These are phyloP conservation scores for Chenopodium album DNA, from an alignment of 148 eudicot genomes.

Conservation along the genomic window DNA sequence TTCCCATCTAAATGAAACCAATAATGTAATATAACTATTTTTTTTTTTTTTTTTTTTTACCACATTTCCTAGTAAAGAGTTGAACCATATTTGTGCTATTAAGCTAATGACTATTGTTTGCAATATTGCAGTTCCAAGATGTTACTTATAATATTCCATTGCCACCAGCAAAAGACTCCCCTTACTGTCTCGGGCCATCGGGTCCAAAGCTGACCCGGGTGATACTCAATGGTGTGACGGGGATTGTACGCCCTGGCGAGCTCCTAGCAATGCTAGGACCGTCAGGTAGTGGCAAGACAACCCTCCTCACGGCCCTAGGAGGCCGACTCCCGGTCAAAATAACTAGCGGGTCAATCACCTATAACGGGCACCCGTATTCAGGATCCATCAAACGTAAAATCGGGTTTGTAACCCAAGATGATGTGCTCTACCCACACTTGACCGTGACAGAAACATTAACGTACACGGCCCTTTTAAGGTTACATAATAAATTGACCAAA, in stretches of 20 bases:
- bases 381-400: slow-evolving; percentile 55
- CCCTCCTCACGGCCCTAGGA: slow-evolving; percentile 63
- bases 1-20: no score
- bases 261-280: slow-evolving; percentile 87
- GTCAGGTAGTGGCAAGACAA: slow-evolving; percentile 89
- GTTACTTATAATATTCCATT: slow-evolving; percentile 55
- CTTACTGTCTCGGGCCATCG: slow-evolving; percentile 1
- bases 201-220: slow-evolving; percentile 41
- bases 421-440: slow-evolving; percentile 71
- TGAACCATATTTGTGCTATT: no score
- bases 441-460: slow-evolving; percentile 74
- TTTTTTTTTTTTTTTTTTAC: no score
- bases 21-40: no score
- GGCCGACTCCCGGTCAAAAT: slow-evolving; percentile 55
- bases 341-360: slow-evolving; percentile 57
- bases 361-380: slow-evolving; percentile 63
- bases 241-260: slow-evolving; percentile 70
- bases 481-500: slow-evolving; percentile 45
- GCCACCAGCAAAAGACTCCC: slow-evolving; percentile 11
- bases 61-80: no score
- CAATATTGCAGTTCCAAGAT: slow-evolving; percentile 65
- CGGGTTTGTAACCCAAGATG: slow-evolving; percentile 85
- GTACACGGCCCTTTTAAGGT: slow-evolving; percentile 61
- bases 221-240: slow-evolving; percentile 60
- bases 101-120: neutral